Evolutionary conservation across 1,139 yeast species (phyloP).

Genomic region (Kodamaea sp.): DNA sequence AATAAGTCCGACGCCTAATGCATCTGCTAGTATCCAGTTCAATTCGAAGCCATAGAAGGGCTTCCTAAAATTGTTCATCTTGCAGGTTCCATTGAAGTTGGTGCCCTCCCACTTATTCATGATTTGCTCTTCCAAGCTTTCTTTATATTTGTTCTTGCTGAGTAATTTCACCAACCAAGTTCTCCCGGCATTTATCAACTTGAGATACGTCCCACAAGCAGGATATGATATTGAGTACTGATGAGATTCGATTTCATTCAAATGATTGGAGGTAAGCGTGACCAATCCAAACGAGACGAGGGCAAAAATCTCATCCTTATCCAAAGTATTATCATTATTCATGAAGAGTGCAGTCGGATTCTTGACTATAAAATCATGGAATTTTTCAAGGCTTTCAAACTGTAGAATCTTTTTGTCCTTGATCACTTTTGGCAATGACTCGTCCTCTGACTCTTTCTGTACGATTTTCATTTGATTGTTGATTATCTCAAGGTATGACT

Average conservation of each 20-base stretch:
- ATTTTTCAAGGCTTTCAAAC: conserved; percentile 22
- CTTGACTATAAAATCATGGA: conserved; percentile 21
- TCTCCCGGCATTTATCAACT: conserved; percentile 47
- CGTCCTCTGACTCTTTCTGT: conserved; percentile 3
- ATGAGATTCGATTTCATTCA: conserved; percentile 48
- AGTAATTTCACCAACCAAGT: conserved; percentile 52
- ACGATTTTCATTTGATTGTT: conserved; percentile 10
- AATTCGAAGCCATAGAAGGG: conserved; percentile 63
- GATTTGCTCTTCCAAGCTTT: conserved; percentile 52
- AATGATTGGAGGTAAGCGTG: conserved; percentile 51
- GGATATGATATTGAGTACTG: conserved; percentile 60
- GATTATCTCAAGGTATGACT: conserved; percentile 24
- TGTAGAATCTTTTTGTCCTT: conserved; percentile 7
- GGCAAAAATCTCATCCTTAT: conserved; percentile 26
- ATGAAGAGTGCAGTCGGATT: conserved; percentile 38
- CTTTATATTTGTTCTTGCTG: conserved; percentile 48
- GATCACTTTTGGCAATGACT: conserved; percentile 4
- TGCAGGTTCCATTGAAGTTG: conserved; percentile 25
- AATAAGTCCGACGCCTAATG: conserved; percentile 66
- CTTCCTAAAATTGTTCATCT: conserved; percentile 49
- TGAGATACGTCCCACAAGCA: conserved; percentile 57
- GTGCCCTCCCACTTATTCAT: conserved; percentile 51
- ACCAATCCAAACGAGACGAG: conserved; percentile 56
- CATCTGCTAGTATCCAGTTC: conserved; percentile 64
- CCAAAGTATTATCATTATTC: conserved; percentile 23